Evolutionary conservation across 306 rosid genomes (phyloP).

Genomic region (Dicorynia guianensis): DNA sequence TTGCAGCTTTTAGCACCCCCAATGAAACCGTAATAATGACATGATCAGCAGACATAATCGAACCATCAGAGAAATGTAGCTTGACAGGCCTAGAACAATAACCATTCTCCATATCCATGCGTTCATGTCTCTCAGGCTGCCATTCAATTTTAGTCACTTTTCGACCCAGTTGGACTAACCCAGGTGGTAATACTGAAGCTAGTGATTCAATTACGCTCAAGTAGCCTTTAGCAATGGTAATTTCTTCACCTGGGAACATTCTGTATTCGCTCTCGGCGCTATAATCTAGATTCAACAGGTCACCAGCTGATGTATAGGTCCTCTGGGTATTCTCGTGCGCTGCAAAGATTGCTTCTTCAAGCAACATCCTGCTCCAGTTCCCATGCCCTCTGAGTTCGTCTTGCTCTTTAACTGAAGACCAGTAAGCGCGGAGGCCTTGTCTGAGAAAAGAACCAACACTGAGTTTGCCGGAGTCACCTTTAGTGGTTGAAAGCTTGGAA

Average conservation of each 20-base stretch:
- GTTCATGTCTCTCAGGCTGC: constrained; percentile 49
- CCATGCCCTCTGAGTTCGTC: constrained; percentile 58
- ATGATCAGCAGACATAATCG: constrained; percentile 79
- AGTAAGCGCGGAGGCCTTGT: constrained; percentile 68
- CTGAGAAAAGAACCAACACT: constrained; percentile 79
- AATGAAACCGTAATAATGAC: constrained; percentile 87
- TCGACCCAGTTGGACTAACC: constrained; percentile 69
- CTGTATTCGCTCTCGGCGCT: constrained; percentile 82
- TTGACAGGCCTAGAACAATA: constrained; percentile 70
- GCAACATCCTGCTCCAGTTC: constrained; percentile 62
- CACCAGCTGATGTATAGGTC: constrained; percentile 91
- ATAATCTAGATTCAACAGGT: constrained; percentile 70
- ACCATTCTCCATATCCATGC: constrained; percentile 40
- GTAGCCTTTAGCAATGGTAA: constrained; percentile 90
- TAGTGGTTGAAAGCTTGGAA: constrained; percentile 28
- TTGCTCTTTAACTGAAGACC: constrained; percentile 48
- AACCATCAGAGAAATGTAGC: constrained; percentile 81
- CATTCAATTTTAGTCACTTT: constrained; percentile 77
- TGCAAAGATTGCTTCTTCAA: constrained; percentile 79
- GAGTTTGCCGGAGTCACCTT: constrained; percentile 47
- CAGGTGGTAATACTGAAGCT: constrained; percentile 83
- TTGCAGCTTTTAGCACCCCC: constrained; percentile 91
- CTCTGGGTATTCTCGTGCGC: constrained; percentile 82
- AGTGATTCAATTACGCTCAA: constrained; percentile 67
- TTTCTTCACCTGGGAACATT: constrained; percentile 90